Percentiles rank a stretch among this genome's conserved stretches.
Evolutionary conservation across 306 rosid species (phyloP).

Genomic region (Fragaria ananassa): DNA sequence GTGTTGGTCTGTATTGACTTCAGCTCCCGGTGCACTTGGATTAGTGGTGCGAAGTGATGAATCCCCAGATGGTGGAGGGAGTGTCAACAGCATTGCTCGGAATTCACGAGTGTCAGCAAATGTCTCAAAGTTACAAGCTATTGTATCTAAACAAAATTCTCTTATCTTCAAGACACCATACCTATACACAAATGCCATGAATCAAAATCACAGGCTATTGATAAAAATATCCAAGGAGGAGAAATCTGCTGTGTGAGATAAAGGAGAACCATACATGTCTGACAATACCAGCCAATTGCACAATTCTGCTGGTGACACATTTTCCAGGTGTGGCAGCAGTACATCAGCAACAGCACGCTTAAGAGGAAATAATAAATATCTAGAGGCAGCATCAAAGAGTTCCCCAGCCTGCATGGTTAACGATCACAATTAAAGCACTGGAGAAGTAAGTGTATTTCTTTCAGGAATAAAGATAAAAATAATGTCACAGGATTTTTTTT

Average conservation of each 20-base stretch:
- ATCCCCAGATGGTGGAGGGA: slow-evolving; percentile 96
- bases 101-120: slow-evolving; percentile 79
- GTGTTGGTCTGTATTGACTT: slow-evolving; percentile 56
- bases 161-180: slow-evolving; percentile 82
- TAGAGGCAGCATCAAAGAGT: slow-evolving; percentile 86
- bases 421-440: slow-evolving; percentile 25
- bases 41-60: slow-evolving; percentile 81
- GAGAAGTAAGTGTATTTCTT: neutral
- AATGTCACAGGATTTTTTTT: neutral
- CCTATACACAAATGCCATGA: slow-evolving; percentile 45
- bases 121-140: slow-evolving; percentile 82
- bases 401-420: slow-evolving; percentile 67
- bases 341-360: slow-evolving; percentile 94
- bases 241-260: neutral
- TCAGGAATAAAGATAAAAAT: neutral
- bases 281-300: slow-evolving; percentile 85
- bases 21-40: slow-evolving; percentile 93
- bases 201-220: slow-evolving; percentile 7
- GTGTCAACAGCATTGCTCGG: slow-evolving; percentile 72
- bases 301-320: slow-evolving; percentile 75
- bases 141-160: slow-evolving; percentile 76
- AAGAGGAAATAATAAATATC: slow-evolving; percentile 86
- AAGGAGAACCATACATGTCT: slow-evolving; percentile 59
- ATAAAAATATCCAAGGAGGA: slow-evolving; percentile 21
- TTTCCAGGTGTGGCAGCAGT: slow-evolving; percentile 74